Base-by-base conservation (phyloP, 1,284 basidiomycete species). In the Neolentinus lepideus region DNA sequence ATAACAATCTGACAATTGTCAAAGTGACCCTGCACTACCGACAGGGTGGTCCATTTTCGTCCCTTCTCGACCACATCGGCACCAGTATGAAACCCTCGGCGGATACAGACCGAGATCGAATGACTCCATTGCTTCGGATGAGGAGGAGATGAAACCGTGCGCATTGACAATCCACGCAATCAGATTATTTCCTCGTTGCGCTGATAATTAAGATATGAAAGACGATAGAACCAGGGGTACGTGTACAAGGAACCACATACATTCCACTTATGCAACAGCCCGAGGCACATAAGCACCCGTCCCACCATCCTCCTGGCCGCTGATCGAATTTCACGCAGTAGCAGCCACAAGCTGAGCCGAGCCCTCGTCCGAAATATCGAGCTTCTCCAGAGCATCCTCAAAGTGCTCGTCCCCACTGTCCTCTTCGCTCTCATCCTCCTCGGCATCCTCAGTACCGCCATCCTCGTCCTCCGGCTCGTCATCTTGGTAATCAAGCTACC, bases 371-470 rank as follows among this genome's bases (percentile, higher is more conserved):
- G 35, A 27, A 24, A 54, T 38, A 19, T 27, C 21, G 52, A 54
- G 52, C 4, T 54, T 54, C 33, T 54, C 52, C 16, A 54, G 22
- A 4, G 52, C 52, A 25, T 54, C 52, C 36, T 36, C 36, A 26
- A 54, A 36, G 10, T 54, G 27, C 21, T 26, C 52, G 24, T 45
- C 52, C 27, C 21, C 52, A 16, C 33, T 46, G 22, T 36, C 33
- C 24, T 14, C 16, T 12, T 35, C 51, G 19, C 33, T 36, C 43
- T 54, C 54, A 25, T 54, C 38, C 8, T 27, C 54, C 16, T 33
- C 22, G 6, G 16, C 38, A 4, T 54, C 43, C 21, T 21, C 50
- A 26, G 22, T 29, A 10, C 29, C 55, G 12, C 48, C 35, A 10
- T 46, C 27, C n/a, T 52, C 26, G 21, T 57, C 56, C 22, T 38